These are phyloP conservation scores for Entonaema liquescens DNA, from an alignment of 495 filamentous ascomycete genomes.

Conservation along the genomic window DNA sequence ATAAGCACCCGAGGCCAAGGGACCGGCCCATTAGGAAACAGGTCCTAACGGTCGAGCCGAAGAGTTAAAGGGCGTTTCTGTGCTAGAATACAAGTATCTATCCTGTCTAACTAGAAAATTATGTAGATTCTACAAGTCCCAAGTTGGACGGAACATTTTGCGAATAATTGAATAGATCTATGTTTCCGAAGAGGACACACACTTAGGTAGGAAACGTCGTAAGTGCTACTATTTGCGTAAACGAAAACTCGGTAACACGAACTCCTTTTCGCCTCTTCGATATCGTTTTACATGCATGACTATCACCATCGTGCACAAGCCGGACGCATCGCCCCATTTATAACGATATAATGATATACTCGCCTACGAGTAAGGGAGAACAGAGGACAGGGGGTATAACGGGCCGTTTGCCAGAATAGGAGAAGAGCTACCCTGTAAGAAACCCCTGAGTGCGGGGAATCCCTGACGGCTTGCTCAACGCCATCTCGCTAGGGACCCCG, in stretches of 20 bases:
- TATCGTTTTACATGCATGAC: neutral
- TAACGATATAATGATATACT: neutral
- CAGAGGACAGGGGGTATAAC: neutral
- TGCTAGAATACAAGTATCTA: neutral
- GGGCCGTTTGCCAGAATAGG: neutral
- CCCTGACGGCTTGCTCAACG: neutral
- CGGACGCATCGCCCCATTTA: neutral
- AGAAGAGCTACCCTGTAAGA: slow-evolving; percentile 24
- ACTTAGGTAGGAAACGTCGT: neutral
- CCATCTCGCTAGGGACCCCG: slow-evolving; percentile 11
- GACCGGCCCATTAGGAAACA: slow-evolving; percentile 11
- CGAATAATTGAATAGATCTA: neutral
- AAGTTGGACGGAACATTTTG: neutral
- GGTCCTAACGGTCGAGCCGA: neutral
- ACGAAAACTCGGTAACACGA: neutral
- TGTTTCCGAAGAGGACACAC: neutral
- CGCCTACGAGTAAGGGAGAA: neutral
- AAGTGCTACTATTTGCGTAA: neutral
- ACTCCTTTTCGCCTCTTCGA: neutral
- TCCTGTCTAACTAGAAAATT: neutral
- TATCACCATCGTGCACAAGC: neutral
- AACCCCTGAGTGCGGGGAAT: slow-evolving; percentile 37
- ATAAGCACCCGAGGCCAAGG: slow-evolving; percentile 16
- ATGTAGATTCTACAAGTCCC: neutral
- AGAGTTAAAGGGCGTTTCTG: neutral